Conservation (phyloP, 345 rosid species). For the Gossypioides kirkii region DNA sequence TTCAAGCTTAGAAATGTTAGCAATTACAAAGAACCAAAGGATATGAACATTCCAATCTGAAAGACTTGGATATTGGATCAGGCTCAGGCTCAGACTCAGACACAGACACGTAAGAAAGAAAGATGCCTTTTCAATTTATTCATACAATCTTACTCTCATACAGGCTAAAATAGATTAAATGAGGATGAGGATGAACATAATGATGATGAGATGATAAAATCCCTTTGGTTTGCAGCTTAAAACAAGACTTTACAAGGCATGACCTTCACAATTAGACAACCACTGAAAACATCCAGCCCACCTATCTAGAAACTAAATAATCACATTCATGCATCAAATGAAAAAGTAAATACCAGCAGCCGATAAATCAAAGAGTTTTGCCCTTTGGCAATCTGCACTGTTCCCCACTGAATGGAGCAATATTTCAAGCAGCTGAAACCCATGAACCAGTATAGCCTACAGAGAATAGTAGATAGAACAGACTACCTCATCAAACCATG, state of each 20-base stretch:
- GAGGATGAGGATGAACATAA: neutral
- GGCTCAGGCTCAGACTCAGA: too few species aligned
- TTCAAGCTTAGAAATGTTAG: neutral
- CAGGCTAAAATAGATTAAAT: neutral
- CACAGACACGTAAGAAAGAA: neutral
- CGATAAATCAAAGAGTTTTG: conserved; percentile 10
- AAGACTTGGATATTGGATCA: neutral
- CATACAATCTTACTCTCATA: neutral
- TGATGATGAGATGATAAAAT: neutral
- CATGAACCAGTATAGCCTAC: conserved; percentile 12
- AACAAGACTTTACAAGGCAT: neutral
- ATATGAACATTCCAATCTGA: neutral
- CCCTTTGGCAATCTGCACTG: conserved; percentile 10
- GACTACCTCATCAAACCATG: neutral
- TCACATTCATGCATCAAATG: neutral
- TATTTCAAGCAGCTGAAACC: conserved; percentile 16
- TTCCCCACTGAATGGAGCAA: neutral
- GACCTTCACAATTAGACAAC: neutral
- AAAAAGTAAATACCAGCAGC: conserved; percentile 5
- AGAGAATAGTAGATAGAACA: conserved; percentile 5
- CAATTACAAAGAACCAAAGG: neutral
- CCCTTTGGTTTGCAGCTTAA: neutral
- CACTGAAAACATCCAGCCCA: neutral
- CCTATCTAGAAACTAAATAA: neutral
- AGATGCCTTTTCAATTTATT: neutral